Base-by-base conservation (phyloP, 2,329 filamentous ascomycete genomes). In the Cordyceps farinosa region DNA sequence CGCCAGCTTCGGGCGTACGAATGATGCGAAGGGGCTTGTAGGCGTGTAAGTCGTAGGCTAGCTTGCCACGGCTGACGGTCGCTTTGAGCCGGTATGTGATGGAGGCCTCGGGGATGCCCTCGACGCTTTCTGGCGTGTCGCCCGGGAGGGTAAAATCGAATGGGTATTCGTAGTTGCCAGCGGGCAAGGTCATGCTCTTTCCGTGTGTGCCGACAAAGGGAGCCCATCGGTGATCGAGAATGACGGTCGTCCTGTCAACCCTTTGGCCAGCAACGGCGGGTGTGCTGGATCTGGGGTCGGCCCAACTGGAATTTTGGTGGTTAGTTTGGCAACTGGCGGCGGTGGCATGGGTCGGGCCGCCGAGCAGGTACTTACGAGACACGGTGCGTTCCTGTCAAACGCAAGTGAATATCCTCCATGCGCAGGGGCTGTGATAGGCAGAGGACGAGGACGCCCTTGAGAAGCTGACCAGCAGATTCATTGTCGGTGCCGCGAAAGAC, bases 31-130 rank as follows among this genome's bases (percentile, higher is more conserved):
- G 76, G 60, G 90, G 88, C 75, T 94, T 94, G 73, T 89, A 89
- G 40, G 91, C 85, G 68, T 90, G 87, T 57, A 96, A 81, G 73
- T 97, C 92, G 79, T 96, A 94, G 70, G 90, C 88, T 70, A 97
- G 87, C 79, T 95, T 96, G 66, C 92, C 91, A 64, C 93, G 82
- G 52, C 89, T 90, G 57, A 98, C 88, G 58, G 92, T 93, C 1
- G 94, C 95, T 76, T 96, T 96, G 71, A 99, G 82, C 68, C 90
- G 88, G 77, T 98, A 99, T 54, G 91, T 90, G 65, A 98, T 88
- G 77, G 90, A 94, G 17, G 90, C 93, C 69, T 96, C 91, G 62
- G 85, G 83, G 63, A 98, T 80, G 3, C 95, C 95, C 77, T 98
- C 95, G 47, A 99, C 86, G 71, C 92, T 97, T 82, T 98, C 95